Evolutionary conservation across 345 rosid genomes (phyloP), one percentile per base, ranked within the genome.

Genomic region (Camelina laxa): DNA sequence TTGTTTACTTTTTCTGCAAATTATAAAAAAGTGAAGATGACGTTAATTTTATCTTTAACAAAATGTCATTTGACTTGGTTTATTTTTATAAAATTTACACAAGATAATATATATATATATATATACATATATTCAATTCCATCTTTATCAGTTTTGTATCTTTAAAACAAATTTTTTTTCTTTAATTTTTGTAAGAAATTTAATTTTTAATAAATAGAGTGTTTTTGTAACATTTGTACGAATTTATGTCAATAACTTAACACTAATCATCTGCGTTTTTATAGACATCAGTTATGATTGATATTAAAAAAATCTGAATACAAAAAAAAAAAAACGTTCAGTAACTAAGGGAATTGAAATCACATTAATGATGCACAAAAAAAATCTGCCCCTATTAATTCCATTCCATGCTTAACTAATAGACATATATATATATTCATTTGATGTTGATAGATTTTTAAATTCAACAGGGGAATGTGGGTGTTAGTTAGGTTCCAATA

Each of bases 381-480:
- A 57, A 14, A 54, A 54, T 44, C 36, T 65, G 72, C 36, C 59
- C 2, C 16, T 8, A 59, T 49, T 24, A 36, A 27, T 27, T 27
- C 30, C 30, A 21, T 13, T n/a, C 35, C 41, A 17, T 56, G 47
- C 35, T 42, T 19, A 35, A 35, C 2, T 11, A 1, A 70, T n/a
- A 60, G 22, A 36, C 19, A 47, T 0, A 63, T 27, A 47, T 0
- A 63, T 27, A 27, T 27, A 27, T 27, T 54, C 30, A 44, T 54
- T 31, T 41, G 64, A 54, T 7, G 38, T 9, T 14, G 45, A 27
- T 27, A 10, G 0, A 44, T 47, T 58, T 59, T 27, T 27, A 27
- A 75, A 67, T 27, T 58, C 24, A 21, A 38, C 53, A 66, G 30
- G 20, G 59, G 54, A 59, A 75, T 65, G 21, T 58, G 9, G 53